Conservation (phyloP, 1,284 basidiomycete genomes). For the Malassezia dermatis region DNA sequence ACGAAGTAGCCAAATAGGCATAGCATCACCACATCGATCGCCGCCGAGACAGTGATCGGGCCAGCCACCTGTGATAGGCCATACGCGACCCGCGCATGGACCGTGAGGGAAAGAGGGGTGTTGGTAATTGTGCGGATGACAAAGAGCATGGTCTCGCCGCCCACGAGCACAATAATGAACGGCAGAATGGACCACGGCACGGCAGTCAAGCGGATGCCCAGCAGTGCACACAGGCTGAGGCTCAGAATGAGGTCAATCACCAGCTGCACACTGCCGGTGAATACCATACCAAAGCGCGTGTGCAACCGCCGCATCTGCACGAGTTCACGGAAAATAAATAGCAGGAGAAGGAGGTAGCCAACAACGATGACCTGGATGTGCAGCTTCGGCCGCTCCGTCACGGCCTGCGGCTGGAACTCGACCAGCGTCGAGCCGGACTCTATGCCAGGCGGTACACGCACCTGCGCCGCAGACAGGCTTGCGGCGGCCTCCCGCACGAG, state of each 20-base stretch:
- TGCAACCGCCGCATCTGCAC: constrained; percentile 57
- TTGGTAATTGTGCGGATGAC: constrained; percentile 78
- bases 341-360: constrained; percentile 68
- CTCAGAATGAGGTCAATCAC: constrained; percentile 83
- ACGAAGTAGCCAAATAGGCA: constrained; percentile 68
- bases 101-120: constrained; percentile 76
- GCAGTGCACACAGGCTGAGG: constrained; percentile 74
- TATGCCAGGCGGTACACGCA: not conserved
- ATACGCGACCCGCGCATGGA: constrained; percentile 80
- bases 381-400: constrained; percentile 14
- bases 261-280: constrained; percentile 84
- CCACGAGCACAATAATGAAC: constrained; percentile 87
- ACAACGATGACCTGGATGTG: constrained; percentile 58
- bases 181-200: constrained; percentile 80
- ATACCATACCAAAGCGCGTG: constrained; percentile 77
- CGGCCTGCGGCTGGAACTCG: constrained; percentile 26
- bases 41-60: constrained; percentile 80
- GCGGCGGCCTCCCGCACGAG: not conserved
- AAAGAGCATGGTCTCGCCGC: constrained; percentile 93
- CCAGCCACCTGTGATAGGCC: constrained; percentile 78
- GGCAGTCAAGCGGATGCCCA: constrained; percentile 72
- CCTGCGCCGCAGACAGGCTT: not conserved
- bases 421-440: constrained; percentile 5
- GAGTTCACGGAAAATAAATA: constrained; percentile 68
- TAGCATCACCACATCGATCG: constrained; percentile 72